Conservation (phyloP, 768 basidiomycete genomes). For the Russula virescens region DNA sequence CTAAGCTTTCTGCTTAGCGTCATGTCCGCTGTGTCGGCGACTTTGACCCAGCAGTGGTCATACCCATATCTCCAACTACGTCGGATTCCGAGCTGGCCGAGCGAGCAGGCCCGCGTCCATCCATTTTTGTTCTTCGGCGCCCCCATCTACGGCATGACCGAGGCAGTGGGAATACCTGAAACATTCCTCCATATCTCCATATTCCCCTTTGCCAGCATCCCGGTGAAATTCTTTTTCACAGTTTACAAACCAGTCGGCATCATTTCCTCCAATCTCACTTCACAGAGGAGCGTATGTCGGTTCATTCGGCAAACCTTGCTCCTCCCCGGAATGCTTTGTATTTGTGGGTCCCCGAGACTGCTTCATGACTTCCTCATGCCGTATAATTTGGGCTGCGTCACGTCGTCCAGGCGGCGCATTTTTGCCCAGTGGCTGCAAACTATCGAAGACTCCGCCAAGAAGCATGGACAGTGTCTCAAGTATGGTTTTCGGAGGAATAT, state of each 20-base stretch:
- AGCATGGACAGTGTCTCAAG: background rate
- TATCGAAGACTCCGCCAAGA: background rate
- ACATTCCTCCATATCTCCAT: constrained; percentile 44
- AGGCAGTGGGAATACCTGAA: constrained; percentile 39
- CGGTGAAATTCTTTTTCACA: constrained; percentile 41
- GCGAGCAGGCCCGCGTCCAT: constrained; percentile 38
- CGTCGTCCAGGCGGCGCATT: background rate
- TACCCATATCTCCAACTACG: constrained; percentile 18
- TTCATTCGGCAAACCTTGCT: background rate
- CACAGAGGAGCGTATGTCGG: background rate
- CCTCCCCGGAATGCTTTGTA: background rate
- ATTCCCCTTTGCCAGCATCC: constrained; percentile 44
- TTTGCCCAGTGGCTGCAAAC: background rate
- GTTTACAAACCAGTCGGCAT: constrained; percentile 21
- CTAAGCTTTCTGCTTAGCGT: constrained; percentile 19
- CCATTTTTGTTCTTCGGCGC: constrained; percentile 35
- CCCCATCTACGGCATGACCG: constrained; percentile 35
- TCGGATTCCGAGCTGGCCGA: too few relatives aligned
- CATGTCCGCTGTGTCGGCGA: constrained; percentile 14
- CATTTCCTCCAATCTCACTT: constrained; percentile 14
- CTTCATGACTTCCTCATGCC: constrained; percentile 2
- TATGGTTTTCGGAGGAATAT: background rate
- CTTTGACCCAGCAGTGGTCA: constrained; percentile 15
- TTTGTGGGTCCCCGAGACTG: background rate
- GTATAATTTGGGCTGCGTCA: background rate